A percentile compares a stretch with the other conserved stretches of the same genome.
Evolutionary conservation across 2,329 filamentous ascomycete genomes (phyloP).

Genomic region (Neospermospora avenae): DNA sequence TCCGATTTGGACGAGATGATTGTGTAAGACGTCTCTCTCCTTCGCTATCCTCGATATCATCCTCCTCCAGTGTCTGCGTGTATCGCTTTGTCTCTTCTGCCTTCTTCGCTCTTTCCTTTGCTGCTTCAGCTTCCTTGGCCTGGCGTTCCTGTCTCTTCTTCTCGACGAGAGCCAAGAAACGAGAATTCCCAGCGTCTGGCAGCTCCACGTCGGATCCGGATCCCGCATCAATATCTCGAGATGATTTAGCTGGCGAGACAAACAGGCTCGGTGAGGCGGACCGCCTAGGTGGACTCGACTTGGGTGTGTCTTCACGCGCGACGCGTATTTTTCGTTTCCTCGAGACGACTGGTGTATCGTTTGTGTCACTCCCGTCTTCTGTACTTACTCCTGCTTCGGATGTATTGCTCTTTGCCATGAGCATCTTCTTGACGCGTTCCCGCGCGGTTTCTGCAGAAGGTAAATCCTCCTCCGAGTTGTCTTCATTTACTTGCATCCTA

Average conservation of each 20-base stretch:
- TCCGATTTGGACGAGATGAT: slow-evolving; percentile 66
- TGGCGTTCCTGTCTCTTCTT: slow-evolving; percentile 70
- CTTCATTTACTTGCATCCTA: slow-evolving; percentile 50
- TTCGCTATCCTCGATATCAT: slow-evolving; percentile 57
- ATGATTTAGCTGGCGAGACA: slow-evolving; percentile 36
- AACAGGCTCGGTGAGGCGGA: slow-evolving; percentile 39
- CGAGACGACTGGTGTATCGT: slow-evolving; percentile 22
- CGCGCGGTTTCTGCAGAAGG: slow-evolving; percentile 32
- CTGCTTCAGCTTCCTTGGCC: slow-evolving; percentile 60
- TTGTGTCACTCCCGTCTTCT: slow-evolving; percentile 34
- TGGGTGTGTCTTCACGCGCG: slow-evolving; percentile 23
- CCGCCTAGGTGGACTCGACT: slow-evolving; percentile 19
- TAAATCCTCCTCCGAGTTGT: slow-evolving; percentile 19
- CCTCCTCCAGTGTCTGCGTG: slow-evolving; percentile 51
- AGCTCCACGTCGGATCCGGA: slow-evolving; percentile 41
- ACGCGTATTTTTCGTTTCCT: slow-evolving; percentile 30
- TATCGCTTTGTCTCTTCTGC: slow-evolving; percentile 41
- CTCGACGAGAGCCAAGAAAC: slow-evolving; percentile 69
- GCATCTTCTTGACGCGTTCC: slow-evolving; percentile 44
- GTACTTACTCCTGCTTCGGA: slow-evolving; percentile 34
- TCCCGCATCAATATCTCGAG: slow-evolving; percentile 32
- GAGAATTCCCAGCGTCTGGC: slow-evolving; percentile 49
- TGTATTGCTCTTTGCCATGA: slow-evolving; percentile 36
- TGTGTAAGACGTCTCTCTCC: slow-evolving; percentile 66
- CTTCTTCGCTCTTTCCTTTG: slow-evolving; percentile 39